A percentile compares a stretch with the other conserved stretches of the same genome.
Evolutionary conservation across 1,139 yeast genomes (phyloP).

Genomic region (Diutina pseudorugosa): DNA sequence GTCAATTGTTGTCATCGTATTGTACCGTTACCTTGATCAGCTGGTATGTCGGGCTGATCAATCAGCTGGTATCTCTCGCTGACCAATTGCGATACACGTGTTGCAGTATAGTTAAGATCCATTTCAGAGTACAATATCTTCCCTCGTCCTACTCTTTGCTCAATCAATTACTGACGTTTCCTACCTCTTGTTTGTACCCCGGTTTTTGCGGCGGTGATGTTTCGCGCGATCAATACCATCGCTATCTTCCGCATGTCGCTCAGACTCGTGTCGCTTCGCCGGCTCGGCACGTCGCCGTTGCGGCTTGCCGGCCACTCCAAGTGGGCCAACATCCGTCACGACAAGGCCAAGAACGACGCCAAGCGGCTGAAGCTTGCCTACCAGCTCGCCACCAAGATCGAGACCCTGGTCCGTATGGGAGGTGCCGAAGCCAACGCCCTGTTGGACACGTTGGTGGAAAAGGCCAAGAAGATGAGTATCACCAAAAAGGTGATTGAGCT

Average conservation of each 20-base stretch:
- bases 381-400: constrained; percentile 60
- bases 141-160: no score
- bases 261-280: not conserved
- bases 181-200: no score
- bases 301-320: constrained; percentile 73
- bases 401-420: constrained; percentile 52
- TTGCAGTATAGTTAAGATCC: no score
- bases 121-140: no score
- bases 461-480: constrained; percentile 67
- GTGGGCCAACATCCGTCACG: constrained; percentile 93
- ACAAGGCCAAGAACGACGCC: constrained; percentile 87
- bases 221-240: not conserved
- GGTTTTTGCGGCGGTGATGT: no score
- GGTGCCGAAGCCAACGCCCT: constrained; percentile 57
- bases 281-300: not conserved
- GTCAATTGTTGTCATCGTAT: no score
- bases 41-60: no score
- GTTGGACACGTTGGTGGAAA: constrained; percentile 62
- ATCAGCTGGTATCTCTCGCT: no score
- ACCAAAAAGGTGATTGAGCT: constrained; percentile 76
- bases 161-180: no score
- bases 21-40: no score
- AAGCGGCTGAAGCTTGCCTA: constrained; percentile 60
- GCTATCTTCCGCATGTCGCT: not conserved
- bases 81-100: no score